Percentiles rank a stretch among this genome's conserved stretches.
These are phyloP conservation scores for Ustilago loliicola DNA, from an alignment of 1,284 basidiomycete genomes.

Conservation along the genomic window DNA sequence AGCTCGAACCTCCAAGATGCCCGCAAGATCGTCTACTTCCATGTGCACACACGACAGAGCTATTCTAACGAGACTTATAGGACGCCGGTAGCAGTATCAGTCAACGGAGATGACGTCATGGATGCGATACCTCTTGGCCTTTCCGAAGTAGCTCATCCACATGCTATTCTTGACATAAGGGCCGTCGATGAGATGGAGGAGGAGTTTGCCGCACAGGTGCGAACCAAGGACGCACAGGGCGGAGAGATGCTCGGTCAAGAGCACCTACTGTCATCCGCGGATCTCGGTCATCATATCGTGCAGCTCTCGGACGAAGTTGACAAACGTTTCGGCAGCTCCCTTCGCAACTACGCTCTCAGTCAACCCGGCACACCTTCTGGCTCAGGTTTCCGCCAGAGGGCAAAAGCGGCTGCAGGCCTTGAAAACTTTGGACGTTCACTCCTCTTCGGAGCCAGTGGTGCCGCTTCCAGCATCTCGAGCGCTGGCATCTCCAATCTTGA, in stretches of 20 bases:
- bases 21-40: constrained; percentile 60
- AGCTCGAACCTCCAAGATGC: constrained; percentile 23
- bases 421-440: constrained; percentile 57
- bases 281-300: constrained; percentile 40
- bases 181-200: constrained; percentile 54
- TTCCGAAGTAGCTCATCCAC: constrained; percentile 47
- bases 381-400: constrained; percentile 51
- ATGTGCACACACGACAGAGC: constrained; percentile 46
- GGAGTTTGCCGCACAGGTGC: constrained; percentile 40
- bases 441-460: constrained; percentile 50
- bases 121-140: constrained; percentile 18
- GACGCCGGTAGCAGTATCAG: constrained; percentile 39
- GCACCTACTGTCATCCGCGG: constrained; percentile 30
- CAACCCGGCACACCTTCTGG: constrained; percentile 38
- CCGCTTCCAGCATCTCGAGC: constrained; percentile 44
- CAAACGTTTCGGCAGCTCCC: constrained; percentile 27
- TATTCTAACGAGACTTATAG: constrained; percentile 47
- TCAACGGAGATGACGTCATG: neutral
- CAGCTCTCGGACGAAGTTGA: constrained; percentile 45
- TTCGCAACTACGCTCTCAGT: constrained; percentile 22
- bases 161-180: constrained; percentile 52
- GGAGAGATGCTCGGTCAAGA: constrained; percentile 31
- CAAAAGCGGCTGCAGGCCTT: constrained; percentile 55
- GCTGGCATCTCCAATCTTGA: constrained; percentile 47
- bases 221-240: constrained; percentile 34